Base-by-base conservation (phyloP, 2,329 filamentous ascomycete genomes). In the Rhynchosporium agropyri region DNA sequence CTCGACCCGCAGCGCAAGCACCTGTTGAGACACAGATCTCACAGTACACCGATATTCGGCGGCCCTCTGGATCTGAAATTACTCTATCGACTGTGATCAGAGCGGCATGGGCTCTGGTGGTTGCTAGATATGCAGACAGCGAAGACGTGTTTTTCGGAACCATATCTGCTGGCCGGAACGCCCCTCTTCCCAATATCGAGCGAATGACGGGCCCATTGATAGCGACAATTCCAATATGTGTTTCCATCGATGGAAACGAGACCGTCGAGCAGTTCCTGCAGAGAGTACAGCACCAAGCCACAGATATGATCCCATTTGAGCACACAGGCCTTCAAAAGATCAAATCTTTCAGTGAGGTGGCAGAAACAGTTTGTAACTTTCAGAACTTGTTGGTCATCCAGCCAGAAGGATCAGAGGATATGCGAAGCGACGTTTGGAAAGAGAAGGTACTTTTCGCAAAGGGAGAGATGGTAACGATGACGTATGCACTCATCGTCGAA, bases 251-350 rank as follows among this genome's bases (percentile, higher is more conserved):
- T 26, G 62, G 70, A 2, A 70, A 71, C 5, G 66, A 68, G 4
- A 69, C 72, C 3, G 71, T 79, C 7, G 65, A 67, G 0, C 71
- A 79, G 31, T 82, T 79, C 58, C 70, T 85, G n/a, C 71, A 79
- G 31, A 68, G 70, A 1, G 73, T 84, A 1, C 80, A 84, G 29
- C 72, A 78, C 15, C 74, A 78, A 45, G 78, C 78, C 0, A 76
- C 79, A 0, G 73, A 79, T 7, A 79, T 81, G 66, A 81, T 84
- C 29, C 79, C 79, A 2, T 78, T 83, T 68, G 79, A 84, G 65
- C 82, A 85, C 64, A 72, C 78, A 15, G 68, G 68, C 10, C 36
- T 68, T n/a, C 62, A 66, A 31, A 60, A 55, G 28, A 70, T 70
- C 43, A 59, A 54, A 28, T 48, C 43, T 9, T 55, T 67, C 12